Conservation (phyloP, 2,329 filamentous ascomycete genomes). For the Ploettnerulaceae sp. region DNA sequence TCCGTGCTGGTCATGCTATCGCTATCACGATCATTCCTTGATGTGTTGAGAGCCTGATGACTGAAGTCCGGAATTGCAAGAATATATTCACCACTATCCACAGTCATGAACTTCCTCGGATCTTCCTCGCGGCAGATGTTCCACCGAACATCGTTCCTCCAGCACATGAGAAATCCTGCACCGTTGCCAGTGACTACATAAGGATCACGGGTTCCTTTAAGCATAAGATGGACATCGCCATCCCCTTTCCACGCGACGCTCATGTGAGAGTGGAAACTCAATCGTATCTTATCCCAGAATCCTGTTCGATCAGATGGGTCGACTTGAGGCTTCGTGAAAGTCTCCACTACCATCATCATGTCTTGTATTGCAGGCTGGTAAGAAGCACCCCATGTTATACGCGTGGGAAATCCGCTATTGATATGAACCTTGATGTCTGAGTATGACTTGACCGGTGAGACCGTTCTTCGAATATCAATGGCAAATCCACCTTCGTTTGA, state of each 20-base stretch:
- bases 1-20: slow-evolving; percentile 52
- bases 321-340: slow-evolving; percentile 91
- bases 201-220: slow-evolving; percentile 89
- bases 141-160: slow-evolving; percentile 90
- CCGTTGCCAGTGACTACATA: slow-evolving; percentile 90
- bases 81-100: slow-evolving; percentile 92
- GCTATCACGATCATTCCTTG: slow-evolving; percentile 46
- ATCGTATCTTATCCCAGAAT: slow-evolving; percentile 97
- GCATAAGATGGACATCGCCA: slow-evolving; percentile 86
- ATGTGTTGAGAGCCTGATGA: slow-evolving; percentile 64
- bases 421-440: slow-evolving; percentile 90
- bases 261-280: slow-evolving; percentile 89
- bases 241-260: slow-evolving; percentile 90
- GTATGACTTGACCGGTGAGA: slow-evolving; percentile 93
- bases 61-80: slow-evolving; percentile 92
- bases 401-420: slow-evolving; percentile 85
- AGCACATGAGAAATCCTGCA: slow-evolving; percentile 96
- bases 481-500: slow-evolving; percentile 63
- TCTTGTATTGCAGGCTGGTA: slow-evolving; percentile 98
- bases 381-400: slow-evolving; percentile 94
- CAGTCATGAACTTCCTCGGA: slow-evolving; percentile 88
- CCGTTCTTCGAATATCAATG: slow-evolving; percentile 83
- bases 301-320: slow-evolving; percentile 91
- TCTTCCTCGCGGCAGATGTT: slow-evolving; percentile 80
- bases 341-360: slow-evolving; percentile 99